These are phyloP conservation scores for Volvox carteri DNA, from an alignment of 163 green algal species.

Conservation along the genomic window DNA sequence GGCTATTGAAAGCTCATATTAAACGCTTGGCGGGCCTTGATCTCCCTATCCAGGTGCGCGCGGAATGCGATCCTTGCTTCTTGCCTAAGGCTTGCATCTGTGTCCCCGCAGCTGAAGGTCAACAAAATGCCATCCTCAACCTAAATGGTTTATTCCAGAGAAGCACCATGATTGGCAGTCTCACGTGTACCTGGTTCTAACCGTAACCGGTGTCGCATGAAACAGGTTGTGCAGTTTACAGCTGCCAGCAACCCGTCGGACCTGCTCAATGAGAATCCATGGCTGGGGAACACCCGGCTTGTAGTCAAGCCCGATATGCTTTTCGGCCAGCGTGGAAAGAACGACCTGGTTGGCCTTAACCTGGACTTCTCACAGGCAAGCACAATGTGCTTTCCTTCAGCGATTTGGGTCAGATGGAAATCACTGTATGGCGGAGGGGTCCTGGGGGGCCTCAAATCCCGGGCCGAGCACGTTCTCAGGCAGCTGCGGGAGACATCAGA, in stretches of 20 bases:
- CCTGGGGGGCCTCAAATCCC: no score
- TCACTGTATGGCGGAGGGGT: no score
- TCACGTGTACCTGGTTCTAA: background rate
- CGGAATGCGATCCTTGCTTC: background rate
- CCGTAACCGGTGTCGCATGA: background rate
- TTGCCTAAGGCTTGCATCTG: background rate
- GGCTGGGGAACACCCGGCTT: conserved; percentile 79
- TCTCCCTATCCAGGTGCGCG: conserved; percentile 84
- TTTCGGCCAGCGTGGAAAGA: conserved; percentile 85
- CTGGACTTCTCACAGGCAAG: conserved; percentile 70
- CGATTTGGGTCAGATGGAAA: no score
- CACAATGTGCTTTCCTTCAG: no score
- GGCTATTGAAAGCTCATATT: conserved; percentile 87
- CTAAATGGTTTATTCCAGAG: no score
- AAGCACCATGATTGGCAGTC: background rate
- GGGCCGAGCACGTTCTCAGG: no score
- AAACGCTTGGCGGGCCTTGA: conserved; percentile 82
- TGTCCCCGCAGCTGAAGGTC: no score
- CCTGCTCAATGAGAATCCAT: conserved; percentile 70
- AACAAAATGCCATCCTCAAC: no score
- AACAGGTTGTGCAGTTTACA: conserved; percentile 71
- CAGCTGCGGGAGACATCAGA: no score
- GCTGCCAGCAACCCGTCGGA: conserved; percentile 53
- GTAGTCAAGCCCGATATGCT: conserved; percentile 97
- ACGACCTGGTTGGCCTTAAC: conserved; percentile 95